Conservation (phyloP, 2,329 filamentous ascomycete species). For the Epichloe glyceriae region DNA sequence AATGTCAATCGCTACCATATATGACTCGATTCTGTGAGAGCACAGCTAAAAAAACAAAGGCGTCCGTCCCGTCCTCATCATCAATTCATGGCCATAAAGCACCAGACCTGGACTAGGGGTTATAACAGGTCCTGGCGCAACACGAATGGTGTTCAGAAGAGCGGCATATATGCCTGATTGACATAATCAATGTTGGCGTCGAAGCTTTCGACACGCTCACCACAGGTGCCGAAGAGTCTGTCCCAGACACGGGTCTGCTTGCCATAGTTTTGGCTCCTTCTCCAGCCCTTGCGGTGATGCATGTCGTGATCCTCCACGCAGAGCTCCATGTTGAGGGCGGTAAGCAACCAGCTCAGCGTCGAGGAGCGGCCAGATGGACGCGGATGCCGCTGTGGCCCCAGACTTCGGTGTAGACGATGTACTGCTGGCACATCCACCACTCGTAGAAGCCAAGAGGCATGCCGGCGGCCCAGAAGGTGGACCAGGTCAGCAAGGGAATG, state of each 20-base stretch:
- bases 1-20: too few relatives aligned
- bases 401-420: conserved; percentile 26
- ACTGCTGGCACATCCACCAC: conserved; percentile 32
- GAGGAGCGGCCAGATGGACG: conserved; percentile 18
- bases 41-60: too few relatives aligned
- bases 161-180: conserved; percentile 15
- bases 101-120: too few relatives aligned
- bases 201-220: conserved; percentile 21
- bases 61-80: too few relatives aligned
- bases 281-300: conserved; percentile 25
- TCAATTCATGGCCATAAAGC: too few relatives aligned
- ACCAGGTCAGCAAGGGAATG: conserved; percentile 25
- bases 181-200: conserved; percentile 19
- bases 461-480: conserved; percentile 18
- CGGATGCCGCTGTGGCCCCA: conserved; percentile 27
- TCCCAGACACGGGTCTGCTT: conserved; percentile 20
- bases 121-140: too few relatives aligned
- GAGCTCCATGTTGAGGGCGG: conserved; percentile 21
- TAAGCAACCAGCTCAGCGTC: conserved; percentile 20
- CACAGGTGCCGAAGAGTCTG: conserved; percentile 21
- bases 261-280: conserved; percentile 18
- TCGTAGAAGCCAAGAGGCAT: conserved; percentile 32
- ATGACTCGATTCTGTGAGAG: too few relatives aligned
- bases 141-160: conserved; percentile 7
- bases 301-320: conserved; percentile 29